Evolutionary conservation across 495 filamentous ascomycete genomes (phyloP), one percentile per base, ranked within the genome.

Genomic region (Penicillium canescens): DNA sequence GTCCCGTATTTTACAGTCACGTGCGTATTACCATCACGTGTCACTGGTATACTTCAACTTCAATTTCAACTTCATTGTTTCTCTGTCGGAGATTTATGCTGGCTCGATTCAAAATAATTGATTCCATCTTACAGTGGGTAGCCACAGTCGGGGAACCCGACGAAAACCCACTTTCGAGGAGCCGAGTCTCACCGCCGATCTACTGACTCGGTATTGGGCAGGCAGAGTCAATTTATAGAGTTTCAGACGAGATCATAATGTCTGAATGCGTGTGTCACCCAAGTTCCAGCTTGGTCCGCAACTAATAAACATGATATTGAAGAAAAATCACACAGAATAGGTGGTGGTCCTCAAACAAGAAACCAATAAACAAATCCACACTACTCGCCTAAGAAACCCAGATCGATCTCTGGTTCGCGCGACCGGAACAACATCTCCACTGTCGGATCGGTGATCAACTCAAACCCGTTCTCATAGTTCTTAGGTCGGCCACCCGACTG

Each of bases 381-480:
- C 28, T 35, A 59, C 52, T 62, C 65, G 7, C 65, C 67, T n/a
- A 71, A 46, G 26, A 34, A 37, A 8, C 50, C 26, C 24, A 74
- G 52, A 36, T 71, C 63, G 26, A 72, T 45, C 33, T 65, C 71
- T 10, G 65, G 59, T 52, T 60, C 40, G 8, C 68, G 44, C 6
- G 61, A 60, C 39, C 62, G 59, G 46, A 67, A 68, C 40, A 73
- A 42, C 41, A 74, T 24, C 51, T 64, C 60, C n/a, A 71, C 54
- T 2, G 46, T 63, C 33, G 59, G 68, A 42, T 71, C 57, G 31
- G 66, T 55, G 16, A 70, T 57, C 12, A 45, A 56, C 31, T 74
- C 69, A 4, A 50, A 55, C 11, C 66, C 68, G 50, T 50, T 42
- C 41, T 67, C 59, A 23, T 69, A 56, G 34, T 61, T 64, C 39